These are phyloP conservation scores for Aphanomyces invadans DNA, from an alignment of 352 stramenopile genomes.

Conservation along the genomic window DNA sequence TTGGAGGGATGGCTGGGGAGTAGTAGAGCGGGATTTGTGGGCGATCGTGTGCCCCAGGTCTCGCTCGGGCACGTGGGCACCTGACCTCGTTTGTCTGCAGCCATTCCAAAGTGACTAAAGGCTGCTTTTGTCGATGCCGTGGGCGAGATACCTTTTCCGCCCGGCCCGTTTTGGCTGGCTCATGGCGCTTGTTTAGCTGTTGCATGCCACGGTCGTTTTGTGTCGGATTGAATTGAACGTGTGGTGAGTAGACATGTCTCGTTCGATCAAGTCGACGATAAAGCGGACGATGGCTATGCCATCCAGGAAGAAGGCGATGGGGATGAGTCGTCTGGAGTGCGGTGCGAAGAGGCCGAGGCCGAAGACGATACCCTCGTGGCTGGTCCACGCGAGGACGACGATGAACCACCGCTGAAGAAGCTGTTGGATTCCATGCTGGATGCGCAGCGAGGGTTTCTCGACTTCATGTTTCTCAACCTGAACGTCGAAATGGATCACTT, in stretches of 20 bases:
- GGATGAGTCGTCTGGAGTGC: background rate
- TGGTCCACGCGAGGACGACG: background rate
- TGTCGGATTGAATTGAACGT: no score
- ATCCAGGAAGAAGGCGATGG: background rate
- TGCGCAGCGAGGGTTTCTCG: conserved; percentile 64
- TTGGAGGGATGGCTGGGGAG: no score
- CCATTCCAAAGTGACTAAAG: no score
- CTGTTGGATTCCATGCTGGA: conserved; percentile 52
- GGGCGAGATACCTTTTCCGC: no score
- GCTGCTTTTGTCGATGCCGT: no score
- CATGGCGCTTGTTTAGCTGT: no score
- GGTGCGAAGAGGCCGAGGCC: background rate
- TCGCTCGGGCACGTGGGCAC: no score
- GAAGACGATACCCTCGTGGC: background rate
- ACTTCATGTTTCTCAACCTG: conserved; percentile 56
- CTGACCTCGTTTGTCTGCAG: no score
- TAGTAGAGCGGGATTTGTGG: no score
- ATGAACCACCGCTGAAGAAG: conserved; percentile 40
- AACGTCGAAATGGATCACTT: conserved; percentile 64
- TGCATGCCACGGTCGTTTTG: no score
- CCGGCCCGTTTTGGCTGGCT: no score
- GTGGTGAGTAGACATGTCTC: background rate
- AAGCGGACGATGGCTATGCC: background rate
- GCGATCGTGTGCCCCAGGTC: no score
- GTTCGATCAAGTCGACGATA: conserved; percentile 32